Percentiles rank a stretch among this genome's conserved stretches.
These are phyloP conservation scores for Batkoa obscura DNA, from an alignment of 371 early-diverging fungal species.

Conservation along the genomic window DNA sequence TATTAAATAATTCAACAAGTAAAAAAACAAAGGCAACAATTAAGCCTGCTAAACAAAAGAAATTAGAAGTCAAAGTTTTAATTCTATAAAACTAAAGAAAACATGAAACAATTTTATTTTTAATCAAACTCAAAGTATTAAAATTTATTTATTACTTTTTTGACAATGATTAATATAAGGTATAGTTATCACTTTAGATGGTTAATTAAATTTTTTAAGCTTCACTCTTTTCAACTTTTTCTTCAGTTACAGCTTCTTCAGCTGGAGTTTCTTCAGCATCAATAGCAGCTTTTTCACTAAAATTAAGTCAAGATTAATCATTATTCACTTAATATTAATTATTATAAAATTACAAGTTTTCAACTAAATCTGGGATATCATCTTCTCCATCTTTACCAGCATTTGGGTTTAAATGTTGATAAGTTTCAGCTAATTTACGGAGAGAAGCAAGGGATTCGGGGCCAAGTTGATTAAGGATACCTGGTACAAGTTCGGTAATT, in stretches of 20 bases:
- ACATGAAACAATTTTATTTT: too few relatives aligned
- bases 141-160: too few relatives aligned
- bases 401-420: constrained; percentile 30
- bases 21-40: too few relatives aligned
- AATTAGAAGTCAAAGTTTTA: too few relatives aligned
- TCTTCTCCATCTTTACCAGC: constrained; percentile 32
- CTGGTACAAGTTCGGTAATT: constrained; percentile 77
- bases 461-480: constrained; percentile 88
- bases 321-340: background rate
- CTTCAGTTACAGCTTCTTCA: background rate
- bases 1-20: too few relatives aligned
- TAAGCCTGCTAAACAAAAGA: too few relatives aligned
- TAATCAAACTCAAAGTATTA: too few relatives aligned
- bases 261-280: background rate
- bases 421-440: constrained; percentile 69
- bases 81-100: too few relatives aligned
- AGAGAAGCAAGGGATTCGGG: constrained; percentile 80
- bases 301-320: background rate
- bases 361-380: constrained; percentile 59
- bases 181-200: too few relatives aligned
- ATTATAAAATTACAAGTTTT: constrained; percentile 16
- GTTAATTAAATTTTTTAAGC: too few relatives aligned
- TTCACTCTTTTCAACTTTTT: background rate
- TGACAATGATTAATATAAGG: too few relatives aligned
- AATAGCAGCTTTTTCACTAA: background rate